phyloP scores from a whole-genome alignment of 2,329 filamentous ascomycete genomes.

The Rhynchosporium graminicola region DNA sequence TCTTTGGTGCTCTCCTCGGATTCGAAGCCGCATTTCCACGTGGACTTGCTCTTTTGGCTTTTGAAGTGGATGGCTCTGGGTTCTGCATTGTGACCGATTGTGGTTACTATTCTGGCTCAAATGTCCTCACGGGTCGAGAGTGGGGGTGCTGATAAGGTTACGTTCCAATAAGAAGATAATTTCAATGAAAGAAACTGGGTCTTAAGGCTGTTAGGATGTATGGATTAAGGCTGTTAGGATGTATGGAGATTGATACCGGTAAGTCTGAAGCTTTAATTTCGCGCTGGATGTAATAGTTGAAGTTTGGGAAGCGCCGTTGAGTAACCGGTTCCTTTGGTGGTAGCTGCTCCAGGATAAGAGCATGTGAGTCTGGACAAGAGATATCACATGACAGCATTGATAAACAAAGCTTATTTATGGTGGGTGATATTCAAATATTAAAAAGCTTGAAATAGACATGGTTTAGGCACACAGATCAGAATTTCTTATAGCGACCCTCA shows the following conservation, averaged over 20 bases:
- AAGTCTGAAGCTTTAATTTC: not conserved
- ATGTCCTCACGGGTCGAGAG: slow-evolving; percentile 13
- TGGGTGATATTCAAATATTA: too few species aligned
- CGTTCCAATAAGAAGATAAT: not conserved
- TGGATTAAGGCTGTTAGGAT: not conserved
- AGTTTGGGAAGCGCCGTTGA: too few species aligned
- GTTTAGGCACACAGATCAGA: too few species aligned
- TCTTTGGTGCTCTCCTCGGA: slow-evolving; percentile 36
- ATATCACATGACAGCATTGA: slow-evolving; percentile 2
- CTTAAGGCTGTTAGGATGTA: not conserved
- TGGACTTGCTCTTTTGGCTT: slow-evolving; percentile 5
- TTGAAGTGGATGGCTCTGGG: slow-evolving; percentile 9
- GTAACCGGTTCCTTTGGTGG: not conserved
- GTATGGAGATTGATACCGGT: not conserved
- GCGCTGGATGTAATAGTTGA: too few species aligned
- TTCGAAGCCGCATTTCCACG: slow-evolving; percentile 20
- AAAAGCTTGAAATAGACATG: too few species aligned
- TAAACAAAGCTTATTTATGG: not conserved
- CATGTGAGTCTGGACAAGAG: not conserved
- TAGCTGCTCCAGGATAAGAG: not conserved
- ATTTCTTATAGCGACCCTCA: too few species aligned
- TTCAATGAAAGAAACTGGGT: not conserved
- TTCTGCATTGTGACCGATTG: slow-evolving; percentile 16
- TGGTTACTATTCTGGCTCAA: slow-evolving; percentile 8
- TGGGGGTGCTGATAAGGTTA: slow-evolving; percentile 16